phyloP scores from a whole-genome alignment of 305 asterid genomes.

The Ajuga reptans region DNA sequence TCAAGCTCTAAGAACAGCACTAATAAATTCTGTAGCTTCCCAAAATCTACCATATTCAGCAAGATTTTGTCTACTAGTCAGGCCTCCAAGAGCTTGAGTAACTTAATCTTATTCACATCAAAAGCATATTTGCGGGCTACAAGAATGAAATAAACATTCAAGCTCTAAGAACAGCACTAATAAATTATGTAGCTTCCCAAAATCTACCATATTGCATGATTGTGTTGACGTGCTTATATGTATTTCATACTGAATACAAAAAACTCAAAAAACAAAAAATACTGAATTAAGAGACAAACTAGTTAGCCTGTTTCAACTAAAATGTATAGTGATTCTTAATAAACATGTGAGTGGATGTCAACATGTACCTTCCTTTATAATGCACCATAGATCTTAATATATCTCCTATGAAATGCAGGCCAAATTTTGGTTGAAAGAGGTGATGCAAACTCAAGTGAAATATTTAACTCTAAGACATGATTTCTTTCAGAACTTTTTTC shows the following conservation, averaged over 20 bases:
- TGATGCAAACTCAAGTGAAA: neutral
- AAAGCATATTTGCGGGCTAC: no score
- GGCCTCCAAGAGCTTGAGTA: neutral
- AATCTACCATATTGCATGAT: constrained; percentile 5
- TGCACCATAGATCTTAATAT: neutral
- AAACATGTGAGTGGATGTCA: neutral
- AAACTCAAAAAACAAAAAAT: constrained; percentile 2
- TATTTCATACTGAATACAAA: constrained; percentile 2
- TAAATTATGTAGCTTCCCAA: constrained; percentile 6
- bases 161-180: no score
- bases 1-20: no score
- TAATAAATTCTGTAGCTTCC: neutral
- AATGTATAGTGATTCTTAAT: neutral
- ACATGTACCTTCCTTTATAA: neutral
- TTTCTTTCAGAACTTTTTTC: neutral
- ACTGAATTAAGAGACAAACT: neutral
- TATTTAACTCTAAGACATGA: neutral
- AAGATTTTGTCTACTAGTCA: neutral
- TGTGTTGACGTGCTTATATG: constrained; percentile 11
- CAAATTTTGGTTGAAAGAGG: neutral
- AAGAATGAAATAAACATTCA: no score
- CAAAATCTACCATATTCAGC: constrained; percentile 13
- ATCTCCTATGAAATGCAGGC: neutral
- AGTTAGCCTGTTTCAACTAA: constrained; percentile 10
- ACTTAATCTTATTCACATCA: neutral